Percentiles rank a stretch among this genome's conserved stretches.
Conservation (phyloP, 2,329 filamentous ascomycete genomes). For the Penicillium sp. region DNA sequence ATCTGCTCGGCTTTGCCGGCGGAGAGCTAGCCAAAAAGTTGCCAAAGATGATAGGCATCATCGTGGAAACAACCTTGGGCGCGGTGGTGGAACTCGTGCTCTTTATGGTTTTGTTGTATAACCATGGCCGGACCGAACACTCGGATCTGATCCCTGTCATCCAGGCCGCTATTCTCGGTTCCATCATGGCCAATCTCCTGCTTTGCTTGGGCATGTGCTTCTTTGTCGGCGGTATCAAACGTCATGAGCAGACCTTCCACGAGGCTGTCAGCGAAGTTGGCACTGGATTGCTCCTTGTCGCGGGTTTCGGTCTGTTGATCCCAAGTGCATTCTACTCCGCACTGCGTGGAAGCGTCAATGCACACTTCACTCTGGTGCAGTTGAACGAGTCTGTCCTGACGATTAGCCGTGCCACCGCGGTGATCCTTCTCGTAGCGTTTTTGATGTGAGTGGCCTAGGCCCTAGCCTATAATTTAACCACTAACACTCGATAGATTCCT, state of each 20-base stretch:
- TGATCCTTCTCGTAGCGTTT: slow-evolving; percentile 70
- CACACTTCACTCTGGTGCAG: slow-evolving; percentile 32
- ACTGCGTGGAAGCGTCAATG: slow-evolving; percentile 40
- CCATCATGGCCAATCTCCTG: slow-evolving; percentile 76
- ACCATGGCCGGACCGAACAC: slow-evolving; percentile 40
- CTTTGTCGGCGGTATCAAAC: slow-evolving; percentile 67
- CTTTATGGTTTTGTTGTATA: slow-evolving; percentile 70
- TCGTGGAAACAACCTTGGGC: slow-evolving; percentile 58
- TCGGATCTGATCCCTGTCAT: slow-evolving; percentile 63
- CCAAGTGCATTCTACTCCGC: slow-evolving; percentile 48
- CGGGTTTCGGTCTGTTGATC: slow-evolving; percentile 56
- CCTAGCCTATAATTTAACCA: not conserved
- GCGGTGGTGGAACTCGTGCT: slow-evolving; percentile 78
- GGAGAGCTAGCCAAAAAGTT: slow-evolving; percentile 71
- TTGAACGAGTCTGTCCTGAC: slow-evolving; percentile 56
- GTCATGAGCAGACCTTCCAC: slow-evolving; percentile 67
- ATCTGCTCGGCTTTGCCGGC: slow-evolving; percentile 71
- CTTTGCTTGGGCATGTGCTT: slow-evolving; percentile 79
- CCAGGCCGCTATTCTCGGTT: slow-evolving; percentile 78
- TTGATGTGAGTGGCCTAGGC: slow-evolving; percentile 47
- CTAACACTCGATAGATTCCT: slow-evolving; percentile 44
- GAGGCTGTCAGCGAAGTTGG: slow-evolving; percentile 76
- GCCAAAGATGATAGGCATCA: slow-evolving; percentile 60
- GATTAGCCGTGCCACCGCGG: slow-evolving; percentile 68
- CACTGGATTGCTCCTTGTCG: slow-evolving; percentile 71